phyloP scores from a whole-genome alignment of 371 early-diverging fungal species.

The Circinella umbellata region DNA sequence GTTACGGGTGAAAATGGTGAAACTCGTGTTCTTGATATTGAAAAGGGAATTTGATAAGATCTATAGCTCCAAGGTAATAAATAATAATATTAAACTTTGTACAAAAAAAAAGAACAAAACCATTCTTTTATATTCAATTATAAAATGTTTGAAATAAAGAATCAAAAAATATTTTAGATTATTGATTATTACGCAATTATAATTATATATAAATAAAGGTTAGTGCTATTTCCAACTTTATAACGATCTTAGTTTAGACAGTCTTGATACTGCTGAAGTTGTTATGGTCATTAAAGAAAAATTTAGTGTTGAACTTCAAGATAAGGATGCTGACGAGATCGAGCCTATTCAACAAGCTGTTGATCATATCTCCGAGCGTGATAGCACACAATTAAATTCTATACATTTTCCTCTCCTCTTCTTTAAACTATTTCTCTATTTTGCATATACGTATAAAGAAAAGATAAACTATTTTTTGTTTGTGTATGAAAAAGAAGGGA shows the following conservation, averaged over 20 bases:
- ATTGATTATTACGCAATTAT: no score
- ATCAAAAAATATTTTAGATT: background rate
- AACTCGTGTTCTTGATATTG: slow-evolving; percentile 83
- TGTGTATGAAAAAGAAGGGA: no score
- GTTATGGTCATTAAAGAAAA: slow-evolving; percentile 99
- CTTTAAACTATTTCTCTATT: background rate
- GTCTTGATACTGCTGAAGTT: slow-evolving; percentile 96
- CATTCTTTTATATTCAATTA: no score
- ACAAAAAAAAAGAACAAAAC: no score
- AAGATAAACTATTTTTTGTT: no score
- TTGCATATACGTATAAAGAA: background rate
- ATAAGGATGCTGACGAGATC: slow-evolving; percentile 96
- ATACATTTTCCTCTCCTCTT: no score
- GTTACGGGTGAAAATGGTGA: slow-evolving; percentile 70
- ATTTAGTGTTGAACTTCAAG: slow-evolving; percentile 96
- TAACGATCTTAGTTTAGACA: slow-evolving; percentile 94
- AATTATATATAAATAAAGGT: no score
- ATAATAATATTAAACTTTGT: background rate
- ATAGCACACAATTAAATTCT: slow-evolving; percentile 83
- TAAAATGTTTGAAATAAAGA: background rate
- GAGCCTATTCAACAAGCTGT: slow-evolving; percentile 87
- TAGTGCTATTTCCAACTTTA: slow-evolving; percentile 81
- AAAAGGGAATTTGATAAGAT: slow-evolving; percentile 96
- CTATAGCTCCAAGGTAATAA: slow-evolving; percentile 80
- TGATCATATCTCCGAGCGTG: slow-evolving; percentile 78